Evolutionary conservation across 371 early-diverging fungal genomes (phyloP).

Genomic region (Saksenaea oblongispora): DNA sequence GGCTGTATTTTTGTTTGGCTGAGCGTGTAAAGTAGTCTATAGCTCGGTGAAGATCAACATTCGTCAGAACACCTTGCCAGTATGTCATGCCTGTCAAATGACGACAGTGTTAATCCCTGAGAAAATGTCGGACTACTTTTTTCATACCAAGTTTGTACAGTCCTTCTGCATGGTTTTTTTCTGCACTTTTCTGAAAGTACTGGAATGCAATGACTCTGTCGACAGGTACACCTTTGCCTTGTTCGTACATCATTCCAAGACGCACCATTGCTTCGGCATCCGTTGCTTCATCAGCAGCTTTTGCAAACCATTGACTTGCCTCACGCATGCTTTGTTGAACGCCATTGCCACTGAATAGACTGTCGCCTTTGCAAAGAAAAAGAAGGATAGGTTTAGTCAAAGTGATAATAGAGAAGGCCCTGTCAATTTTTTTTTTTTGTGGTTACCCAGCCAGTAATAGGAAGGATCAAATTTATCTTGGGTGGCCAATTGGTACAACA

Average conservation of each 20-base stretch:
- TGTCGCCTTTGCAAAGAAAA: conserved; percentile 31
- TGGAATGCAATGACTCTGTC: conserved; percentile 9
- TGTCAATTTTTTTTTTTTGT: not conserved
- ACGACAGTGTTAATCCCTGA: not conserved
- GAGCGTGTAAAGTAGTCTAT: conserved; percentile 36
- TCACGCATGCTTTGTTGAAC: conserved; percentile 12
- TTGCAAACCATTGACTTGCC: conserved; percentile 31
- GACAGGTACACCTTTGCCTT: conserved; percentile 18
- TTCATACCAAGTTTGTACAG: conserved; percentile 11
- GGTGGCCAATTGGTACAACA: conserved; percentile 22
- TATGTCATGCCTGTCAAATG: conserved; percentile 15
- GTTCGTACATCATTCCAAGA: conserved; percentile 9
- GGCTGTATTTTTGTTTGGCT: conserved; percentile 29
- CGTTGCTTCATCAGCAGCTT: conserved; percentile 26
- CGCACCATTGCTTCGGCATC: conserved; percentile 23
- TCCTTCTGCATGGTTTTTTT: conserved; percentile 11
- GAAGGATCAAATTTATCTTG: conserved; percentile 33
- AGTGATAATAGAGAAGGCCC: not conserved
- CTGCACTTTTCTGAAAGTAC: conserved; percentile 11
- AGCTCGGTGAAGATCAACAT: conserved; percentile 15
- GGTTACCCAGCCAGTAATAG: conserved; percentile 43
- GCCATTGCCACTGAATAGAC: conserved; percentile 30
- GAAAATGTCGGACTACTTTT: conserved; percentile 2
- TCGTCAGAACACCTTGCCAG: conserved; percentile 24
- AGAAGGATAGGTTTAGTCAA: conserved; percentile 1